These are phyloP conservation scores for Podospora australis DNA, from an alignment of 495 filamentous ascomycete species.

Conservation along the genomic window DNA sequence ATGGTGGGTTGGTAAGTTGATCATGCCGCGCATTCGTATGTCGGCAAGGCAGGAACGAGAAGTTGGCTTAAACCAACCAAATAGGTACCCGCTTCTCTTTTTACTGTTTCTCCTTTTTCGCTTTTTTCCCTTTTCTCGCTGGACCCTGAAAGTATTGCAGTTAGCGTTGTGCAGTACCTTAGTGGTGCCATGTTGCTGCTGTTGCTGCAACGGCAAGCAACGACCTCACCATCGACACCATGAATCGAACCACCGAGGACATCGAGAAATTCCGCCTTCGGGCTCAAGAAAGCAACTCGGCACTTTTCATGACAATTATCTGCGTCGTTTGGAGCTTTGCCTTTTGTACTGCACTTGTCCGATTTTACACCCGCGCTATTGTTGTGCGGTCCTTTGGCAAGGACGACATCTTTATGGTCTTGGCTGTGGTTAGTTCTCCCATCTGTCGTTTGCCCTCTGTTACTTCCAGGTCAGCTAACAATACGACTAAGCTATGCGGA, in stretches of 20 bases:
- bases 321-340: conserved; percentile 15
- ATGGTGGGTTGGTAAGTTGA: too few relatives aligned
- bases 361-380: conserved; percentile 29
- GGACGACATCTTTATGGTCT: conserved; percentile 44
- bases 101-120: not conserved
- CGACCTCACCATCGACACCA: conserved; percentile 2
- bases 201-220: not conserved
- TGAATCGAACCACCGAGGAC: not conserved
- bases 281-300: conserved; percentile 18
- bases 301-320: conserved; percentile 14
- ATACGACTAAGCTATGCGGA: conserved; percentile 12
- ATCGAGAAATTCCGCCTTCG: conserved; percentile 11
- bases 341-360: conserved; percentile 15
- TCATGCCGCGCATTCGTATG: too few relatives aligned
- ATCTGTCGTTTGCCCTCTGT: not conserved
- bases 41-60: not conserved
- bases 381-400: conserved; percentile 30
- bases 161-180: not conserved
- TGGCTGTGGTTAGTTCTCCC: conserved; percentile 21
- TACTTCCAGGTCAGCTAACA: not conserved
- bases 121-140: not conserved
- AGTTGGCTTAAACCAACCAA: not conserved
- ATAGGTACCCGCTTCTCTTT: not conserved
- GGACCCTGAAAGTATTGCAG: not conserved
- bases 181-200: not conserved